Evolutionary conservation across 176 grass and related monocot genomes (phyloP).

Genomic region (Bothriochloa decipiens): DNA sequence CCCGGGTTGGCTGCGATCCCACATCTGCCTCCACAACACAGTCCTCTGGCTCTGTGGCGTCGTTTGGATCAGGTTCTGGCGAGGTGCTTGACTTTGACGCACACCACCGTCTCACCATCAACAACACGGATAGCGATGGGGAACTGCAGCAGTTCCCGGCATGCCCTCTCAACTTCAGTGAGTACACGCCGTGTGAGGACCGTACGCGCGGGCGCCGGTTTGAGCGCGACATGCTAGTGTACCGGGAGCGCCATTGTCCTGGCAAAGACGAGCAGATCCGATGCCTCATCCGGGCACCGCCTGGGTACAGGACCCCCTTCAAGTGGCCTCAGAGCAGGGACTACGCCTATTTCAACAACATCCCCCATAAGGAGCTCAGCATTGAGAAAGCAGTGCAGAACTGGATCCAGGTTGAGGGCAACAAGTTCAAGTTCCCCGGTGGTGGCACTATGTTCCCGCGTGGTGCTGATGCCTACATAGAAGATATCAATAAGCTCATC

Average conservation of each 20-base stretch:
- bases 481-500: conserved; percentile 83
- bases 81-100: conserved; percentile 71
- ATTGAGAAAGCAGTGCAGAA: conserved; percentile 98
- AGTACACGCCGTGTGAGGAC: conserved; percentile 95
- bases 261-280: conserved; percentile 67
- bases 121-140: not conserved
- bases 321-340: conserved; percentile 87
- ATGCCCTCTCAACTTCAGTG: conserved; percentile 78
- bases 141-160: conserved; percentile 50
- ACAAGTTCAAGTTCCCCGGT: conserved; percentile 86
- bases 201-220: conserved; percentile 68
- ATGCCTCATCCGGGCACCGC: conserved; percentile 84
- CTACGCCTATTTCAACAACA: conserved; percentile 89
- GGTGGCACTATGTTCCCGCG: conserved; percentile 89
- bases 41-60: conserved; percentile 37
- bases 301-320: conserved; percentile 73
- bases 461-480: conserved; percentile 84
- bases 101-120: conserved; percentile 68
- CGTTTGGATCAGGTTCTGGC: conserved; percentile 35
- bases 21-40: not conserved
- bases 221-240: conserved; percentile 66
- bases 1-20: conserved; percentile 44
- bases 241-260: conserved; percentile 90
- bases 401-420: conserved; percentile 87
- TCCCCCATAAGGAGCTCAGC: conserved; percentile 97